Conservation (phyloP, 192 early-diverging fungal genomes). For the Allomyces macrogynus region DNA sequence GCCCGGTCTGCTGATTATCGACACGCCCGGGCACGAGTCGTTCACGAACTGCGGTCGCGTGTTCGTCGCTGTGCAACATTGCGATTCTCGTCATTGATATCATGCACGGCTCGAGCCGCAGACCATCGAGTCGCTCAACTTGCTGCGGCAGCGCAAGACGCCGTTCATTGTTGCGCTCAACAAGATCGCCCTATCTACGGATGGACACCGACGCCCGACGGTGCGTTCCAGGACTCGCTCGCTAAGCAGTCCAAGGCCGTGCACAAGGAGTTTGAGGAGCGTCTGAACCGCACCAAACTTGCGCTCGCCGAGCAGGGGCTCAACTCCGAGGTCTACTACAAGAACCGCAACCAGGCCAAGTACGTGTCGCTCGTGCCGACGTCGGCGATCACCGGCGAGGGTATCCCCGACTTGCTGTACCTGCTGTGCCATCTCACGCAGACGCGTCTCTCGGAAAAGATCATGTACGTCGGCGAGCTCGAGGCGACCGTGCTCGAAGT, state of each 20-base stretch:
- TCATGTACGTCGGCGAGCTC: slow-evolving; percentile 92
- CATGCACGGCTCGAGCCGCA: slow-evolving; percentile 96
- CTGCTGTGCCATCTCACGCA: slow-evolving; percentile 82
- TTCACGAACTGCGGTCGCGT: slow-evolving; percentile 90
- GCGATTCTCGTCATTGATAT: slow-evolving; percentile 98
- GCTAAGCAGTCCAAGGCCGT: slow-evolving; percentile 47
- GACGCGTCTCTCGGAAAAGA: slow-evolving; percentile 71
- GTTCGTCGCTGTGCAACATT: slow-evolving; percentile 96
- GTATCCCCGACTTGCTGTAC: slow-evolving; percentile 91
- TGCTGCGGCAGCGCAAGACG: slow-evolving; percentile 80
- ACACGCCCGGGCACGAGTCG: slow-evolving; percentile 98
- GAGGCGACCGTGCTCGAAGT: slow-evolving; percentile 98
- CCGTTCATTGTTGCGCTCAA: slow-evolving; percentile 97
- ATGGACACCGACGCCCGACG: slow-evolving; percentile 71
- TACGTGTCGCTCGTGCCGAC: slow-evolving; percentile 93
- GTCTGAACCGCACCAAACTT: slow-evolving; percentile 50
- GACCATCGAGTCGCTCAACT: slow-evolving; percentile 82
- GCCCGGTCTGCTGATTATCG: slow-evolving; percentile 86
- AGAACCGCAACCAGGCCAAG: slow-evolving; percentile 88
- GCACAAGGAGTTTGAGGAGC: slow-evolving; percentile 66
- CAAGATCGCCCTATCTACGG: slow-evolving; percentile 90
- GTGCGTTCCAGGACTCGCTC: slow-evolving; percentile 59
- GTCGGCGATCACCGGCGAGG: slow-evolving; percentile 94
- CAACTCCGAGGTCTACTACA: slow-evolving; percentile 78
- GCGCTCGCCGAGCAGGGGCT: slow-evolving; percentile 93